Percentiles rank a stretch among this genome's conserved stretches.
Conservation (phyloP, 2,329 filamentous ascomycete species). For the Cercospora zeae-maydis region DNA sequence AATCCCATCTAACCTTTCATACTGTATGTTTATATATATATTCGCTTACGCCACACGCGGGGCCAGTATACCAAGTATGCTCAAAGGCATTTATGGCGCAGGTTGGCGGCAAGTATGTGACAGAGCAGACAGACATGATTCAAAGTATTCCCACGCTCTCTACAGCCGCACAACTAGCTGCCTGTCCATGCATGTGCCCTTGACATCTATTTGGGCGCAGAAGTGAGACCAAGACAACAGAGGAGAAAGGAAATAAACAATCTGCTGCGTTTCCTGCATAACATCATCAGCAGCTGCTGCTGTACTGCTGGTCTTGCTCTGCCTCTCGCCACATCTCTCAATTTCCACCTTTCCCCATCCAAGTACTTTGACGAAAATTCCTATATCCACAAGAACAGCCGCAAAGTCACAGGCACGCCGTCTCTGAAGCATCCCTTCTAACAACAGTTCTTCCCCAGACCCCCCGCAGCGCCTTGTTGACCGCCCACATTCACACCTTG, state of each 20-base stretch:
- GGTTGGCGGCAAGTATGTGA: background rate
- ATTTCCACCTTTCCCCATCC: background rate
- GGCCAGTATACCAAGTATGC: background rate
- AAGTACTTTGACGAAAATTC: background rate
- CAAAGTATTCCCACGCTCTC: no score
- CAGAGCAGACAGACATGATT: no score
- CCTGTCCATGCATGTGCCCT: no score
- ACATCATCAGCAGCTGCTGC: background rate
- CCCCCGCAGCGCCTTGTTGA: slow-evolving; percentile 29
- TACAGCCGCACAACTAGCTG: no score
- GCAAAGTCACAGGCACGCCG: background rate
- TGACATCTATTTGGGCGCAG: background rate
- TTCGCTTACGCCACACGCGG: background rate
- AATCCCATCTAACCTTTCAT: background rate
- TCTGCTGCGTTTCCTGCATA: slow-evolving; percentile 1
- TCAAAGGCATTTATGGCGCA: background rate
- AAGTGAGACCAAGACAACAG: background rate
- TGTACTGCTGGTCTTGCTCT: background rate
- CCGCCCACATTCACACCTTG: slow-evolving; percentile 34
- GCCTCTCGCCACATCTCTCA: background rate
- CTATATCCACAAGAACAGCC: background rate
- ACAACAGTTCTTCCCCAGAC: slow-evolving; percentile 59
- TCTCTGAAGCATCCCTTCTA: slow-evolving; percentile 42
- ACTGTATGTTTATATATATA: background rate
- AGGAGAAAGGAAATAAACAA: background rate